Conservation (phyloP, 148 eudicot species). For the Pouteria glomerata region DNA sequence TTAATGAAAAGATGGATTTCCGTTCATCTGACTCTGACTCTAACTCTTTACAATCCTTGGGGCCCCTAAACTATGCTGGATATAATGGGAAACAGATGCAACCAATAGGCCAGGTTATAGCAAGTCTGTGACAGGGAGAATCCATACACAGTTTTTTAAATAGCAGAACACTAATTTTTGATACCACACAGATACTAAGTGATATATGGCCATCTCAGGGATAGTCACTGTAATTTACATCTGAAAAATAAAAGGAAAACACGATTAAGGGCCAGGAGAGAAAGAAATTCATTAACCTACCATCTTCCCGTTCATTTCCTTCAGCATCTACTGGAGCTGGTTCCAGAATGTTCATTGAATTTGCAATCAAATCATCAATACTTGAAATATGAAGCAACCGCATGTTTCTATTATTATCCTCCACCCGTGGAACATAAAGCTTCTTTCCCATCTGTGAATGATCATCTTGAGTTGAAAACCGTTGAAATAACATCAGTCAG, state of each 20-base stretch:
- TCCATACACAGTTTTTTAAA: not conserved
- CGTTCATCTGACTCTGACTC: too few species aligned
- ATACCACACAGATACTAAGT: not conserved
- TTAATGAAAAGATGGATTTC: too few species aligned
- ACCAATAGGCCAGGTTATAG: too few species aligned
- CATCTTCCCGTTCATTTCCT: constrained; percentile 88
- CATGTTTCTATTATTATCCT: constrained; percentile 88
- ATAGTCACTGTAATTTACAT: not conserved
- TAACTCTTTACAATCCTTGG: too few species aligned
- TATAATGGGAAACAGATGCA: too few species aligned
- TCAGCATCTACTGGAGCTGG: constrained; percentile 73
- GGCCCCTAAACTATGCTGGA: too few species aligned
- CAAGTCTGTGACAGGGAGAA: too few species aligned
- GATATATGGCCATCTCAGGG: not conserved
- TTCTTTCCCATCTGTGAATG: constrained; percentile 33
- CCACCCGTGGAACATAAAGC: constrained; percentile 93
- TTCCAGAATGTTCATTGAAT: constrained; percentile 91
- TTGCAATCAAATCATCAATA: constrained; percentile 70
- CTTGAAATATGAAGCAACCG: constrained; percentile 76
- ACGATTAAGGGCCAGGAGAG: not conserved
- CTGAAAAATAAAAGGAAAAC: not conserved
- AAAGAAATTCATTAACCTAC: constrained; percentile 26
- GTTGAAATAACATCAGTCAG: constrained; percentile 15
- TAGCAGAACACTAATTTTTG: not conserved
- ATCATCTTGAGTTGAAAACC: constrained; percentile 31